These are phyloP conservation scores for Macrophomina pseudophaseolina DNA, from an alignment of 2,329 filamentous ascomycete genomes.

Conservation along the genomic window DNA sequence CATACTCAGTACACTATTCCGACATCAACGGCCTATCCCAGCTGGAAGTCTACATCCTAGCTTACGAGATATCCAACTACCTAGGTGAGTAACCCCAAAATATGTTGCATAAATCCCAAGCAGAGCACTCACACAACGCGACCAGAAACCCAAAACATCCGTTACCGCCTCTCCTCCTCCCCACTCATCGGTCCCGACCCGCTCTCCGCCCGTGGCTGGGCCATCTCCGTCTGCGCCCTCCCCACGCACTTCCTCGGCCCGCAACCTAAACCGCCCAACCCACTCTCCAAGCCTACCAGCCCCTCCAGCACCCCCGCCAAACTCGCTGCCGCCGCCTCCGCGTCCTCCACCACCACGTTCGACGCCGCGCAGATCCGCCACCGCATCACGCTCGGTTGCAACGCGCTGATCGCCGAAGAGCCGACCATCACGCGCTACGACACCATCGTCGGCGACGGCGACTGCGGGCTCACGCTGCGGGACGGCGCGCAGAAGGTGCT, in stretches of 20 bases:
- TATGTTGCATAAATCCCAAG: not conserved
- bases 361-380: constrained; percentile 34
- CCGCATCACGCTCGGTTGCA: constrained; percentile 38
- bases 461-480: constrained; percentile 69
- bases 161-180: constrained; percentile 41
- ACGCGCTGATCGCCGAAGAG: constrained; percentile 58
- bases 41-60: constrained; percentile 45
- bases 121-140: not conserved
- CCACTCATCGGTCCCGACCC: constrained; percentile 38
- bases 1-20: constrained; percentile 41
- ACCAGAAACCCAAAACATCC: constrained; percentile 35
- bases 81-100: constrained; percentile 33
- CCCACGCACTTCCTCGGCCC: constrained; percentile 33
- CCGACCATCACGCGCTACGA: constrained; percentile 66
- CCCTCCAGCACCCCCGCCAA: constrained; percentile 31
- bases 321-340: not conserved
- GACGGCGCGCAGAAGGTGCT: constrained; percentile 61
- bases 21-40: constrained; percentile 43
- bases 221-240: constrained; percentile 39
- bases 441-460: constrained; percentile 82
- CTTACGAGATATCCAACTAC: constrained; percentile 39
- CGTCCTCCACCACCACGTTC: constrained; percentile 35
- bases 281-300: constrained; percentile 22
- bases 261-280: constrained; percentile 31
- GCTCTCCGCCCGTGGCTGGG: constrained; percentile 38